Evolutionary conservation across 2,329 filamentous ascomycete species (phyloP), one percentile per base, ranked within the genome.

Genomic region (Fusarium veterinarium): DNA sequence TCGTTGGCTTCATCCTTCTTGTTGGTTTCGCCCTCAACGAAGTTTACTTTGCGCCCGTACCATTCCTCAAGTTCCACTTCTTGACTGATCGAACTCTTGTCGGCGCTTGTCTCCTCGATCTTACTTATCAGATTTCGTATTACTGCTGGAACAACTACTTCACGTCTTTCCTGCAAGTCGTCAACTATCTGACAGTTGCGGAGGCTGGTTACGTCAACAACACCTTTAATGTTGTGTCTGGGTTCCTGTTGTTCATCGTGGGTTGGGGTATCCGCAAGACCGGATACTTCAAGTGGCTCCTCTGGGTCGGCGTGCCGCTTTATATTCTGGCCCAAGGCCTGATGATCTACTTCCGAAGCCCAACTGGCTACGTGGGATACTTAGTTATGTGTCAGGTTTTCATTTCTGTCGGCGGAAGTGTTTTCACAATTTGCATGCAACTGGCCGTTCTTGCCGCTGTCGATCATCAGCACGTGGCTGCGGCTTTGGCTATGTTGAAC

Each of bases 1-100:
- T 91, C 0, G 79, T 92, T 16, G 92, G 92, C 9, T 84, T 88
- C 23, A 74, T 90, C 0, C 85, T 88, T 30, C 82, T 94, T 1
- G 76, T 89, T 23, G 60, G 83, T 7, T 89, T 91, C 69, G 85
- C 81, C 1, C 63, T 89, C 4, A 90, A 87, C 79, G 90, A 93
- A 79, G 85, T 81, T 13, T 90, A 83, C 55, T 69, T 89, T 13
- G 88, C 90, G 0, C 86, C 85, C 0, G 83, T 83, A 13, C 87
- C 89, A 1, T 88, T 92, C 77, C 82, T 92, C 28, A 87, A 84
- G 16, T 86, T 83, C 72, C 70, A 80, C 48, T 80, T 91, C 72
- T 80, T 91, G 67, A 80, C 81, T 7, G 82, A 88, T 59, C 83
- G 85, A 10, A 89, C 86, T 19, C 83, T 89, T 13, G 75, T 89